These are phyloP conservation scores for Metschnikowia reukaufii DNA, from an alignment of 805 yeast species.

Conservation along the genomic window DNA sequence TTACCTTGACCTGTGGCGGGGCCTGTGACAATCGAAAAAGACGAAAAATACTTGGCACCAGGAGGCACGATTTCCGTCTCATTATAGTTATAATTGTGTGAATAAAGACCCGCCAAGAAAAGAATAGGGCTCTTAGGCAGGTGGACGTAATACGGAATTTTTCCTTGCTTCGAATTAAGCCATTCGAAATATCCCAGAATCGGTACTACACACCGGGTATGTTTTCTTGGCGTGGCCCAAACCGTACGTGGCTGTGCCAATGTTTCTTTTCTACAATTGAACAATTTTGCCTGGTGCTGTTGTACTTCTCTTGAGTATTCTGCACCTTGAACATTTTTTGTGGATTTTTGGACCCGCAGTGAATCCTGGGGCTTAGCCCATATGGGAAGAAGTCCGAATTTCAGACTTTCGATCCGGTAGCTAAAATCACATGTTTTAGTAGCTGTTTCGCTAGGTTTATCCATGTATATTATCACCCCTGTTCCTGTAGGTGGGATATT, in stretches of 20 bases:
- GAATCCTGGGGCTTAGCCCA: conserved; percentile 54
- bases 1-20: conserved; percentile 50
- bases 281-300: conserved; percentile 47
- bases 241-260: conserved; percentile 46
- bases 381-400: conserved; percentile 76
- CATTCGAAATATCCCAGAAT: conserved; percentile 88
- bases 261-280: conserved; percentile 76
- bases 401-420: conserved; percentile 53
- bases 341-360: conserved; percentile 23
- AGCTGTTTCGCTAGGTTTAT: conserved; percentile 3
- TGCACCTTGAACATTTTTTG: conserved; percentile 15
- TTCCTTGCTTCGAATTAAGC: conserved; percentile 45
- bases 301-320: conserved; percentile 33
- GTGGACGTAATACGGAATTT: conserved; percentile 65
- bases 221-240: conserved; percentile 55
- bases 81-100: conserved; percentile 35
- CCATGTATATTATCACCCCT: conserved; percentile 43
- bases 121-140: conserved; percentile 52
- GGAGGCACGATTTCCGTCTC: conserved; percentile 19
- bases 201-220: conserved; percentile 70
- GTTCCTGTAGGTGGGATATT: conserved; percentile 62
- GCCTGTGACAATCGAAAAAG: conserved; percentile 72
- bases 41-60: conserved; percentile 33
- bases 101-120: conserved; percentile 57
- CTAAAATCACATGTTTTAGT: conserved; percentile 1